phyloP scores from a whole-genome alignment of 345 rosid species.

The Brassica rapa region DNA sequence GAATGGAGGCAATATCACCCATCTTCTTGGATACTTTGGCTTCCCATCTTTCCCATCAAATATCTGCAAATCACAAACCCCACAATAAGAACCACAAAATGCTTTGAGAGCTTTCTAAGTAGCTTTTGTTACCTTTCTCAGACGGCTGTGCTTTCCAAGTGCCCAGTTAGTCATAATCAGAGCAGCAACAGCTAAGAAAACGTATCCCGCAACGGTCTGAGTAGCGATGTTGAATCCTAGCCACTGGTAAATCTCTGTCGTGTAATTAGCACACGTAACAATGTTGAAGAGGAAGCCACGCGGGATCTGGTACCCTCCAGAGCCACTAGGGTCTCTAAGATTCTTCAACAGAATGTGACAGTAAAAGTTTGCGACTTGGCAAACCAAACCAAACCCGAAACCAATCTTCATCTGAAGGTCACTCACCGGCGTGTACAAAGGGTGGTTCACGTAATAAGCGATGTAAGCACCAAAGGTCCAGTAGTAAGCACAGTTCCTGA shows the following conservation, averaged over 20 bases:
- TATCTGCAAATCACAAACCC: conserved; percentile 48
- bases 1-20: conserved; percentile 94
- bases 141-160: conserved; percentile 85
- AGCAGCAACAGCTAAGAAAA: conserved; percentile 81
- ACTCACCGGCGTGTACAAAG: conserved; percentile 84
- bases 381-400: conserved; percentile 77
- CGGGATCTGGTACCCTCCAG: conserved; percentile 94
- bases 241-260: conserved; percentile 98
- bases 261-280: conserved; percentile 97
- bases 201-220: conserved; percentile 85
- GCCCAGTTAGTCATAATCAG: conserved; percentile 97
- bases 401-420: conserved; percentile 96
- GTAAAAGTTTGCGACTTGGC: conserved; percentile 82
- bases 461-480: conserved; percentile 88
- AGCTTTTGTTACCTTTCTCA: conserved; percentile 91
- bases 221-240: conserved; percentile 94
- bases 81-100: background rate
- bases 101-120: too few relatives aligned
- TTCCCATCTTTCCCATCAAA: conserved; percentile 95
- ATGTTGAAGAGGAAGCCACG: conserved; percentile 87
- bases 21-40: conserved; percentile 86
- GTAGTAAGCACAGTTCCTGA: conserved; percentile 91
- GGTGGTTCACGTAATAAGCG: conserved; percentile 95
- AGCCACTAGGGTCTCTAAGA: conserved; percentile 67
- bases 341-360: conserved; percentile 84